These are phyloP conservation scores for Quercus aquifolioides DNA, from an alignment of 306 rosid genomes.

Conservation along the genomic window DNA sequence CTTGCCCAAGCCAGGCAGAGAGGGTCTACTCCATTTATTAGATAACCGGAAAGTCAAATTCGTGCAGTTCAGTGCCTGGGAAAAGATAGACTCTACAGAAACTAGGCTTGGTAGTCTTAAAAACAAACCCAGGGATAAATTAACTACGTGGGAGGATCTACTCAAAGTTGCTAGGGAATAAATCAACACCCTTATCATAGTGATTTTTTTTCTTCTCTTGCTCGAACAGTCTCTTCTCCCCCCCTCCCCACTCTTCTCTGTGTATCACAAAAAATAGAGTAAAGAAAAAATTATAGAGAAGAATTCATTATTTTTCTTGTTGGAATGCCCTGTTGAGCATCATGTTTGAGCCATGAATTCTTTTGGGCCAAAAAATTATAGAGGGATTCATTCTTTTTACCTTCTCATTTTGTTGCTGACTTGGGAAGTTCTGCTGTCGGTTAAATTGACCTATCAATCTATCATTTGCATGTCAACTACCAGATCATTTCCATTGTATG, in stretches of 20 bases:
- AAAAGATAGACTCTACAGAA: constrained; percentile 79
- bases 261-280: neutral
- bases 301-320: too few relatives aligned
- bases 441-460: neutral
- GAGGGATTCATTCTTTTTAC: too few relatives aligned
- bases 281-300: too few relatives aligned
- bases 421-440: neutral
- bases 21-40: constrained; percentile 65
- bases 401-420: too few relatives aligned
- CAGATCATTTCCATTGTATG: too few relatives aligned
- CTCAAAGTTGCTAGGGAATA: constrained; percentile 34
- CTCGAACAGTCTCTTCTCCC: neutral
- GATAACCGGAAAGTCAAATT: constrained; percentile 47
- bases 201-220: neutral
- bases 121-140: constrained; percentile 75
- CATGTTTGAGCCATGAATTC: too few relatives aligned
- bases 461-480: too few relatives aligned
- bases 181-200: neutral
- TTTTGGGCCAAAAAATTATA: neutral
- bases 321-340: too few relatives aligned
- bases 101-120: constrained; percentile 53
- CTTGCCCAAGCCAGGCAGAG: constrained; percentile 57
- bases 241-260: neutral
- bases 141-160: constrained; percentile 66
- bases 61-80: constrained; percentile 70